These are phyloP conservation scores for Backusella sp. DNA, from an alignment of 192 early-diverging fungal genomes.

Conservation along the genomic window DNA sequence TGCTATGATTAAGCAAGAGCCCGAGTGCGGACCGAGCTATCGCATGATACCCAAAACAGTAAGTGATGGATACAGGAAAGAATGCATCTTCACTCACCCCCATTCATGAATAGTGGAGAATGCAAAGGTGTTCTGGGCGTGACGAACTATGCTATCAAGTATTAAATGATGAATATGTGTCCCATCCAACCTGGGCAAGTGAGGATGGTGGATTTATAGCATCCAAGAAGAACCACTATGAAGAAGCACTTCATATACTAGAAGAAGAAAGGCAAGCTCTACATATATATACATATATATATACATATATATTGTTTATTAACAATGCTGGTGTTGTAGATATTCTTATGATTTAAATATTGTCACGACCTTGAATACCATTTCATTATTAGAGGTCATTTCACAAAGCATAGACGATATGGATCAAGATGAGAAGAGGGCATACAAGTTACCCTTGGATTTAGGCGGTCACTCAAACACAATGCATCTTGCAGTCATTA, in stretches of 20 bases:
- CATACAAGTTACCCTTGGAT: slow-evolving; percentile 70
- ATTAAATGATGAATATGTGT: slow-evolving; percentile 93
- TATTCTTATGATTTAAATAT: slow-evolving; percentile 96
- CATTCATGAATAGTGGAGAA: slow-evolving; percentile 26
- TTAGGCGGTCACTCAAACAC: slow-evolving; percentile 83
- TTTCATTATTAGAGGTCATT: slow-evolving; percentile 88
- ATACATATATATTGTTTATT: background rate
- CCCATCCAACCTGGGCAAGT: slow-evolving; percentile 87
- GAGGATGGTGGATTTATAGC: slow-evolving; percentile 88
- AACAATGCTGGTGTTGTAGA: slow-evolving; percentile 1
- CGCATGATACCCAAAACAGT: slow-evolving; percentile 63
- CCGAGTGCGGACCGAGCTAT: slow-evolving; percentile 65
- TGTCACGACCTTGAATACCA: slow-evolving; percentile 87
- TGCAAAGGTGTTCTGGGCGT: slow-evolving; percentile 78
- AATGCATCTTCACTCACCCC: too few species aligned
- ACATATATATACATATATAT: too few species aligned
- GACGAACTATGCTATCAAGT: slow-evolving; percentile 91
- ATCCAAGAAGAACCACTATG: slow-evolving; percentile 88
- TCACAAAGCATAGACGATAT: slow-evolving; percentile 77
- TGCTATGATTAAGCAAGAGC: slow-evolving; percentile 48
- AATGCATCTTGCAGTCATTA: slow-evolving; percentile 86
- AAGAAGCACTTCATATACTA: slow-evolving; percentile 88
- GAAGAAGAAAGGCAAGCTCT: slow-evolving; percentile 91
- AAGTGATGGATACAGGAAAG: slow-evolving; percentile 8
- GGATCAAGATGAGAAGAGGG: slow-evolving; percentile 71